These are phyloP conservation scores for Lepiota subincarnata DNA, from an alignment of 768 basidiomycete genomes.

Conservation along the genomic window DNA sequence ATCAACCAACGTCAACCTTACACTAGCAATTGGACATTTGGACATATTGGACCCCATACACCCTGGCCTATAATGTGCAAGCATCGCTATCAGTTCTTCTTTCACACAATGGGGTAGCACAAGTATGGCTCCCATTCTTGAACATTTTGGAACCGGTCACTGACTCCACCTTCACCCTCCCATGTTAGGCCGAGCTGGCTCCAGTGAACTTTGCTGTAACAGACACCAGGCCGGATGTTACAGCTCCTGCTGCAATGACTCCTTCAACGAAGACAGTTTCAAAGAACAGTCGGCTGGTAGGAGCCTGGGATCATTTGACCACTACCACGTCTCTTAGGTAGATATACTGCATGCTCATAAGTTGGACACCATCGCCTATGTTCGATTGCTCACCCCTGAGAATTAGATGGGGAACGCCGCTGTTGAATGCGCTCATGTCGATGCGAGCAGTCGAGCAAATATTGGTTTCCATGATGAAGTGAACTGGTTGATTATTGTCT, in stretches of 20 bases:
- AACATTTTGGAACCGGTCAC: no score
- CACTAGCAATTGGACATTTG: not conserved
- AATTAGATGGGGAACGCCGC: no score
- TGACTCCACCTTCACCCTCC: not conserved
- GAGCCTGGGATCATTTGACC: no score
- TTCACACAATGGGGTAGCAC: slow-evolving; percentile 23
- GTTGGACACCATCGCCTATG: no score
- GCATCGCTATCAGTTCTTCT: not conserved
- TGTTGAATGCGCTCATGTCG: no score
- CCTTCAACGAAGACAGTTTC: slow-evolving; percentile 44
- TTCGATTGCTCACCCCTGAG: no score
- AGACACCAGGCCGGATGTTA: slow-evolving; percentile 38
- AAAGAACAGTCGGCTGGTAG: no score
- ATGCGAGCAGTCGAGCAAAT: no score
- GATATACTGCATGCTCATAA: no score
- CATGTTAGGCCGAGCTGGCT: slow-evolving; percentile 17
- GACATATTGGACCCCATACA: not conserved
- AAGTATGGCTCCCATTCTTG: slow-evolving; percentile 15
- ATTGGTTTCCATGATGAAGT: no score
- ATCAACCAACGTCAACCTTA: not conserved
- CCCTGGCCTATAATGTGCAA: not conserved
- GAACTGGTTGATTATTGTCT: no score
- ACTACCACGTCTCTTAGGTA: no score
- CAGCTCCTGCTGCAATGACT: slow-evolving; percentile 36
- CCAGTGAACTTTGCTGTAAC: slow-evolving; percentile 27